Evolutionary conservation across 441 rosid species (phyloP), one percentile per base, ranked within the genome.

Genomic region (Adansonia grandidieri): DNA sequence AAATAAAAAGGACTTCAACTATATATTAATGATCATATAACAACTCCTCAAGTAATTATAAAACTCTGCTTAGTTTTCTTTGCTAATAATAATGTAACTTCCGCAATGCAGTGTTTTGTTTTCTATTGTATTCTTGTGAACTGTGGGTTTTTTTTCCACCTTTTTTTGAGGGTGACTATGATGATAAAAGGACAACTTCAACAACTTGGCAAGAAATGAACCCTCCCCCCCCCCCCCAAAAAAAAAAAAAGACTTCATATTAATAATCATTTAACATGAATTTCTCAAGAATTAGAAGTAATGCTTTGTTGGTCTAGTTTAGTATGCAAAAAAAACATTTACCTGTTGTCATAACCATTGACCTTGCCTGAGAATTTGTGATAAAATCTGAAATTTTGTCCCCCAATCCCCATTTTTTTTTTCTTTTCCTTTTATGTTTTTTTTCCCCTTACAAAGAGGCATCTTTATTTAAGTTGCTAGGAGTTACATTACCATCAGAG

Each of bases 41-140:
- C 48, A 45, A 45, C 48, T 45, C 61, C 61, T 56, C 61, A n/a
- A n/a, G 61, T n/a, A 28, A 63, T 63, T 24, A 15, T n/a, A 63
- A 11, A 45, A 8, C 10, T 45, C 10, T 70, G 76, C 17, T 78
- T 77, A 10, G 53, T 61, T 40, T 32, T 53, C 20, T 66, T 53
- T 75, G 64, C 37, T n/a, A 5, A 61, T 61, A 61, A 61, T 61
- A 60, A 60, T 22, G 14, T 22, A 61, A 61, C 14, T 60, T 60
- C 13, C 11, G 65, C 9, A 61, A 24, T 28, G 42, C 7, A 5
- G 44, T 32, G 17, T 62, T 62, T 8, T 62, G 66, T 13, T 48
- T 9, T 10, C 13, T 10, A 48, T 48, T 11, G 53, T 48, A 2
- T 9, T 11, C 53, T 48, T 10, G 53, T 48, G 14, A 48, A 48